Evolutionary conservation across 495 filamentous ascomycete genomes (phyloP).

Genomic region (Penicillium maclennaniae): DNA sequence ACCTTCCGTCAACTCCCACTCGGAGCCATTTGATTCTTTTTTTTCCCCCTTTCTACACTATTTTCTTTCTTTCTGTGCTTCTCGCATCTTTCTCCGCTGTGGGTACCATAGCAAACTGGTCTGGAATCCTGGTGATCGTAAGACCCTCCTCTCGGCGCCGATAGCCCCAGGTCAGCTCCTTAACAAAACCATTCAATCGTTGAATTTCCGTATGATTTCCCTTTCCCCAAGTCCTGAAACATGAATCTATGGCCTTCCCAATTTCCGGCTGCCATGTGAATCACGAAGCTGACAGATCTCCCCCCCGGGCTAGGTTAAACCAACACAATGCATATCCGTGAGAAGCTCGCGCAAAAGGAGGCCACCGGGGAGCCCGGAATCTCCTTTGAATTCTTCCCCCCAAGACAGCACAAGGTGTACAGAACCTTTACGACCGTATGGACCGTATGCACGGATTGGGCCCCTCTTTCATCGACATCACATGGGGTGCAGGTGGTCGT

Average conservation of each 20-base stretch:
- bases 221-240: not conserved
- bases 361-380: constrained; percentile 73
- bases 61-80: not conserved
- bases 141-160: constrained; percentile 10
- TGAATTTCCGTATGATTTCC: not conserved
- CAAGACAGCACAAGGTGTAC: constrained; percentile 96
- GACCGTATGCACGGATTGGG: constrained; percentile 96
- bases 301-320: constrained; percentile 11
- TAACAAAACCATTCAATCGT: constrained; percentile 9
- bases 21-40: constrained; percentile 9
- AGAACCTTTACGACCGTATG: constrained; percentile 99
- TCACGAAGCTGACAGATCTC: constrained; percentile 7
- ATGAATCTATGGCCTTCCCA: too few species aligned
- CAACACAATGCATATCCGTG: constrained; percentile 75
- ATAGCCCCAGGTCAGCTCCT: constrained; percentile 6
- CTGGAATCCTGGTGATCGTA: constrained; percentile 18
- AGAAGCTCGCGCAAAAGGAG: constrained; percentile 84
- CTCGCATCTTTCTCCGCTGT: not conserved
- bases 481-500: constrained; percentile 95
- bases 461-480: constrained; percentile 95
- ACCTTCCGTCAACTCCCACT: constrained; percentile 10
- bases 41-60: constrained; percentile 9
- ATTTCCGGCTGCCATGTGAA: not conserved
- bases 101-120: constrained; percentile 9
- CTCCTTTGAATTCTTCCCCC: constrained; percentile 99